phyloP scores from a whole-genome alignment of 176 grass and related monocot species.

The Bromus sterilis region DNA sequence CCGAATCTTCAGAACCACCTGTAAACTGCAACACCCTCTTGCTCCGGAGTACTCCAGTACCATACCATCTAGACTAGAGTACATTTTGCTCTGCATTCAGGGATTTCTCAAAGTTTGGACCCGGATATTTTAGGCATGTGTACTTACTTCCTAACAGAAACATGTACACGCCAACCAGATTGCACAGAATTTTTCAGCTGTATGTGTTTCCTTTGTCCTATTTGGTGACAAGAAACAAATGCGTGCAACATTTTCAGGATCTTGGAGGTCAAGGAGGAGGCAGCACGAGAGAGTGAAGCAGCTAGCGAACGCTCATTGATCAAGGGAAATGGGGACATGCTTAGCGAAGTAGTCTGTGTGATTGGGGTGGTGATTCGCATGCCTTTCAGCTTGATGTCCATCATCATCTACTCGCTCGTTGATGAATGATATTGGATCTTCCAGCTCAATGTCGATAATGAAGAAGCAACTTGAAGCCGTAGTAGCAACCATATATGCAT shows the following conservation, averaged over 20 bases:
- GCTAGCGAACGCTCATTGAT: neutral
- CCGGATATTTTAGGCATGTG: neutral
- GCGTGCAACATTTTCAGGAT: conserved; percentile 24
- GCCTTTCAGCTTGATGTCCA: conserved; percentile 6
- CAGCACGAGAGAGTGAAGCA: conserved; percentile 29
- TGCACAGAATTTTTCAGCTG: neutral
- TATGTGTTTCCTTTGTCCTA: neutral
- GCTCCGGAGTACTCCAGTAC: no score
- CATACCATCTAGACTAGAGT: neutral
- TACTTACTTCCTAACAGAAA: neutral
- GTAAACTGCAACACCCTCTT: neutral
- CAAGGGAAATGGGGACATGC: neutral
- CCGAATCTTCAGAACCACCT: conserved; percentile 12
- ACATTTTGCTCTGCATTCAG: neutral
- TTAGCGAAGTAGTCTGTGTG: neutral
- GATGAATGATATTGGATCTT: no score
- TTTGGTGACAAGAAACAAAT: neutral
- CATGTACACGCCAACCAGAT: neutral
- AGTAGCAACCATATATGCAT: no score
- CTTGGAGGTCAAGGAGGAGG: conserved; percentile 25
- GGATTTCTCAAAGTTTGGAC: conserved; percentile 25
- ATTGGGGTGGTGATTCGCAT: conserved; percentile 13
- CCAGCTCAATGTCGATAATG: no score
- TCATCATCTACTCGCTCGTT: conserved; percentile 1
- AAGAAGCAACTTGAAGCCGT: neutral